Evolutionary conservation across 768 basidiomycete genomes (phyloP), one percentile per base, ranked within the genome.

Genomic region (Rhizopogon vinicolor): DNA sequence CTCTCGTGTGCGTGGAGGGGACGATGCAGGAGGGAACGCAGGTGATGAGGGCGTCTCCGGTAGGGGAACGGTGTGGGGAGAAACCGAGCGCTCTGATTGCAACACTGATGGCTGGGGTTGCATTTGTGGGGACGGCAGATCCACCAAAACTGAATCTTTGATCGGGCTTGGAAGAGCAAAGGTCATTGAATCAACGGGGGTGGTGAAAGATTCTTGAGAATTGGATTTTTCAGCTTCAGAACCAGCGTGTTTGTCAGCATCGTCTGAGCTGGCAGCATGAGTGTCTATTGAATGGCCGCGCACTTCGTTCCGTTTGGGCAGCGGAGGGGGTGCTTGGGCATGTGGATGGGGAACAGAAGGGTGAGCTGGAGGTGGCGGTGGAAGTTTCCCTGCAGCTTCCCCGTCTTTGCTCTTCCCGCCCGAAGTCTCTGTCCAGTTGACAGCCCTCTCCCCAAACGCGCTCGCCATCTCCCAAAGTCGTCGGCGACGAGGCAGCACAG

Each of bases 391-490:
- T 3, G 4, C 13, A 18, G 18, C 4, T 8, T 57, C 45, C 7
- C 7, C 35, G 41, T 33, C 58, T 54, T 73, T 75, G 7, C 79
- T 79, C 33, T 62, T 70, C 0, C 63, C 66, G 51, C 58, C 67
- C 35, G 13, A 14, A 25, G 39, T 58, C 37, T 71, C 68, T 14
- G 77, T 71, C 85, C 84, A 86, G 61, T 78, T 81, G 1, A 72
- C 78, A 40, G 84, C 85, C 40, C 75, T 73, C 64, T 85, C 84
- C 3, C 81, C 76, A 6, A 88, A 65, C 5, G 81, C 82, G 54
- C 81, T 82, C 1, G 84, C 82, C 73, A 86, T 82, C 10, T 85
- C 83, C 85, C 87, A 88, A 19, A 89, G 62, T 1, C 84, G 81
- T 52, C 80, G 73, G 53, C 82, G 75, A 55, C 86, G 74, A 0